These are phyloP conservation scores for Trichaptum fuscoviolaceum DNA, from an alignment of 768 basidiomycete genomes.

Conservation along the genomic window DNA sequence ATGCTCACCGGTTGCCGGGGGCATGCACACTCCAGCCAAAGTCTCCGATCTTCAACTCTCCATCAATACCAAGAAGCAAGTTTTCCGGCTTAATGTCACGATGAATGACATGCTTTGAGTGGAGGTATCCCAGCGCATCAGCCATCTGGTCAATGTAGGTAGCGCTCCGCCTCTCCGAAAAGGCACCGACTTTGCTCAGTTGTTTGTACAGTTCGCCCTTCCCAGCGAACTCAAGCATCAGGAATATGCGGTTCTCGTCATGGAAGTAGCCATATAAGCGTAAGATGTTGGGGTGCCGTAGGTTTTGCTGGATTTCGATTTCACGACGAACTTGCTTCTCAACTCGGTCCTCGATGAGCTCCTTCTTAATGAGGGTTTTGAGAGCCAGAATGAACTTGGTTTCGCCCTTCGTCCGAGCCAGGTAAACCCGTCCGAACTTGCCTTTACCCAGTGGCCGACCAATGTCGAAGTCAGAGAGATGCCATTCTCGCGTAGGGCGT, in stretches of 20 bases:
- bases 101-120: conserved; percentile 96
- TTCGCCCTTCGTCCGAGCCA: conserved; percentile 87
- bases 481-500: conserved; percentile 80
- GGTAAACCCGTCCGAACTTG: conserved; percentile 98
- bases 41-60: conserved; percentile 96
- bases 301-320: conserved; percentile 96
- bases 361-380: conserved; percentile 95
- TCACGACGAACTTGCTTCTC: conserved; percentile 97
- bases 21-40: conserved; percentile 99
- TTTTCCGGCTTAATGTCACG: conserved; percentile 99
- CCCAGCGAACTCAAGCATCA: conserved; percentile 97
- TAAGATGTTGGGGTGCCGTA: conserved; percentile 91
- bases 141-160: conserved; percentile 98
- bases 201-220: conserved; percentile 98
- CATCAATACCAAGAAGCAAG: conserved; percentile 87
- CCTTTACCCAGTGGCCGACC: conserved; percentile 97
- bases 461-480: conserved; percentile 83
- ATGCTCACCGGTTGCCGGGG: conserved; percentile 61
- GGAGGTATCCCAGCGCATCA: conserved; percentile 88
- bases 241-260: conserved; percentile 94
- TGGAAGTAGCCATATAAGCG: conserved; percentile 97
- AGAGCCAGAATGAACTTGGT: conserved; percentile 94
- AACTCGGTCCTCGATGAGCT: conserved; percentile 85
- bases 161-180: conserved; percentile 83
- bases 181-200: conserved; percentile 77